Evolutionary conservation across 768 basidiomycete genomes (phyloP).

Genomic region (Suillus variegatus): DNA sequence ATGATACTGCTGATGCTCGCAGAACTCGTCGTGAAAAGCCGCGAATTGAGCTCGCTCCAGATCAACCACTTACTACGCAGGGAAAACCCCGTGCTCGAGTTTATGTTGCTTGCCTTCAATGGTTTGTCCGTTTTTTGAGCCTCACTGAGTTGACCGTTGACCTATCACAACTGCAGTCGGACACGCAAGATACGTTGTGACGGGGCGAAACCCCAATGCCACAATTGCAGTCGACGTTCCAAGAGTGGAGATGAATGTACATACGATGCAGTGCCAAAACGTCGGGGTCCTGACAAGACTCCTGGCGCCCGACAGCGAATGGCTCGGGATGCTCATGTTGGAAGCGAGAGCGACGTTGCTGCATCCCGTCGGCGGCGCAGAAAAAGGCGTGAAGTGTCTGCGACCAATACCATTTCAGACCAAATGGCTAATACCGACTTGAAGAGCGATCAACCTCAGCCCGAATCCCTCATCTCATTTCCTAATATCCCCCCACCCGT

Average conservation of each 20-base stretch:
- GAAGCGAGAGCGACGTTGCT: constrained; percentile 27
- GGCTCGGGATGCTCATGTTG: constrained; percentile 41
- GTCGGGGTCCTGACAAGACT: constrained; percentile 76
- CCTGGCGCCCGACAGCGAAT: constrained; percentile 79
- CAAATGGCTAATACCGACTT: constrained; percentile 7
- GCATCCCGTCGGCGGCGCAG: constrained; percentile 27
- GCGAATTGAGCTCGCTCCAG: constrained; percentile 67
- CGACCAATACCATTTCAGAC: constrained; percentile 10
- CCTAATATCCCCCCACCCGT: constrained; percentile 15
- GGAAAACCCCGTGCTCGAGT: constrained; percentile 77
- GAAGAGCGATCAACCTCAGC: background rate
- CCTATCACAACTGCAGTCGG: constrained; percentile 47
- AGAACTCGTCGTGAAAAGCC: constrained; percentile 57
- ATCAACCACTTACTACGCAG: constrained; percentile 80
- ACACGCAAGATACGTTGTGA: constrained; percentile 82
- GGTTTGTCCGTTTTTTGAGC: constrained; percentile 42
- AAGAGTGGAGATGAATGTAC: constrained; percentile 50
- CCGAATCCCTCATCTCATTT: constrained; percentile 6
- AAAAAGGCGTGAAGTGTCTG: constrained; percentile 12
- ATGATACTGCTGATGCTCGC: constrained; percentile 12
- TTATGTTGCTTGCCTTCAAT: constrained; percentile 78
- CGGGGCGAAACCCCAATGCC: constrained; percentile 74
- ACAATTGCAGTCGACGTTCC: constrained; percentile 65
- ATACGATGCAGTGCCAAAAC: constrained; percentile 74
- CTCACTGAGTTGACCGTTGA: constrained; percentile 10